Base-by-base conservation (phyloP, 176 grass and related monocot species). In the Stipa capillata region DNA sequence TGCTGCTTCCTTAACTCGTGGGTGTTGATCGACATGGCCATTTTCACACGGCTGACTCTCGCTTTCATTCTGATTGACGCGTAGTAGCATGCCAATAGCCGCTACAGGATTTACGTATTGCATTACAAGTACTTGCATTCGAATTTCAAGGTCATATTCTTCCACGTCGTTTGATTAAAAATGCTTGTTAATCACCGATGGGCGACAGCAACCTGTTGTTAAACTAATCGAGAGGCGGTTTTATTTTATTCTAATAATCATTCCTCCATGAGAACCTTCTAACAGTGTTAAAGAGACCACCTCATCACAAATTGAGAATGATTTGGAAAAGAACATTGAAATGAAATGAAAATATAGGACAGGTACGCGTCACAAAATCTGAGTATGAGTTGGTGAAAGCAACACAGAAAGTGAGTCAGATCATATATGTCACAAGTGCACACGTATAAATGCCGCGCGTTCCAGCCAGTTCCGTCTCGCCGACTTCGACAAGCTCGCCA, bases 401-500 rank as follows among this genome's bases (percentile, higher is more conserved):
- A 58, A 77, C 73, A 73, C 29, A 47, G 0, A 43, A 16, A 73
- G 14, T 41, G 39, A 41, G 39, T 41, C 7, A 20, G n/a, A n/a
- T n/a, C n/a, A n/a, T n/a, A n/a, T n/a, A n/a, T n/a, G n/a, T n/a
- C n/a, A 20, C n/a, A n/a, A n/a, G n/a, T n/a, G n/a, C n/a, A n/a
- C n/a, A n/a, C n/a, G 21, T 84, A 84, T 78, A 78, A 84, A 70
- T 84, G 21, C 76, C 0, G 41, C 73, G 2, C 73, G 40, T 18
- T 42, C 77, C 1, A 59, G 41, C 62, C 58, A 74, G 64, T 81
- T 69, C 77, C 77, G 77, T 1, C 71, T 89, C 4, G 57, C 77
- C 28, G 82, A 89, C 77, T 85, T 89, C 63, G 82, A 89, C 16
- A 76, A 54, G 78, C 34, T 89, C 29, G 48, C 64, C 29, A 72